Evolutionary conservation across 352 stramenopile species (phyloP).

Genomic region (Pythium grandisporangium): DNA sequence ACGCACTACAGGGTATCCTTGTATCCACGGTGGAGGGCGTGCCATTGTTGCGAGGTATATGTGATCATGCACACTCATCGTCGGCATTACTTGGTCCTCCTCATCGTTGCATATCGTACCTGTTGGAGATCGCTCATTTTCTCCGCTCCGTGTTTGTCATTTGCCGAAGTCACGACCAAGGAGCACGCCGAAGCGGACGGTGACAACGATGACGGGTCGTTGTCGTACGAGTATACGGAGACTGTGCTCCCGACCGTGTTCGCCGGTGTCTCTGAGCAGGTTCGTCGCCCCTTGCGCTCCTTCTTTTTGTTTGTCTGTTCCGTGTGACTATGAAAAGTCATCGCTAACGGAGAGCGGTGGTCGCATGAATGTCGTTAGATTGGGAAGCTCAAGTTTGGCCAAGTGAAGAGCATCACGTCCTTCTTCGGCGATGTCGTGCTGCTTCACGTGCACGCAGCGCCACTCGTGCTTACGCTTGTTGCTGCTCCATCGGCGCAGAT

Average conservation of each 20-base stretch:
- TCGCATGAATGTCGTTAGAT: too few relatives aligned
- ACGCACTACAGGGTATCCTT: constrained; percentile 65
- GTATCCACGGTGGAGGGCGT: constrained; percentile 75
- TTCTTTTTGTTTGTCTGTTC: too few relatives aligned
- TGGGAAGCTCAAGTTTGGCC: constrained; percentile 74
- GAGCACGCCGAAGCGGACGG: too few relatives aligned
- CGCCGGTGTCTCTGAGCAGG: constrained; percentile 63
- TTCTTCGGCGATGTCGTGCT: constrained; percentile 73
- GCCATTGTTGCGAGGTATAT: too few relatives aligned
- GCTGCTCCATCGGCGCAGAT: constrained; percentile 47
- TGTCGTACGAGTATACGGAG: constrained; percentile 64
- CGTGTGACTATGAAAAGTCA: too few relatives aligned
- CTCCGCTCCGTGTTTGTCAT: too few relatives aligned
- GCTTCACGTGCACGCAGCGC: constrained; percentile 68
- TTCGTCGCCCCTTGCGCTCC: too few relatives aligned
- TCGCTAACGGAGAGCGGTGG: too few relatives aligned
- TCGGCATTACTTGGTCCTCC: too few relatives aligned
- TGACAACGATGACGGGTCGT: too few relatives aligned
- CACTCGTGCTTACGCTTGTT: constrained; percentile 73
- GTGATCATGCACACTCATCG: too few relatives aligned
- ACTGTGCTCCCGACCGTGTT: constrained; percentile 76
- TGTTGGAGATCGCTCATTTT: constrained; percentile 2
- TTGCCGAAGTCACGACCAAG: too few relatives aligned
- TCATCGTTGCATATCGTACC: constrained; percentile 32
- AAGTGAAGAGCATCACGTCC: constrained; percentile 56